Evolutionary conservation across 305 asterid genomes (phyloP).

Genomic region (Fraxinus angustifolia): DNA sequence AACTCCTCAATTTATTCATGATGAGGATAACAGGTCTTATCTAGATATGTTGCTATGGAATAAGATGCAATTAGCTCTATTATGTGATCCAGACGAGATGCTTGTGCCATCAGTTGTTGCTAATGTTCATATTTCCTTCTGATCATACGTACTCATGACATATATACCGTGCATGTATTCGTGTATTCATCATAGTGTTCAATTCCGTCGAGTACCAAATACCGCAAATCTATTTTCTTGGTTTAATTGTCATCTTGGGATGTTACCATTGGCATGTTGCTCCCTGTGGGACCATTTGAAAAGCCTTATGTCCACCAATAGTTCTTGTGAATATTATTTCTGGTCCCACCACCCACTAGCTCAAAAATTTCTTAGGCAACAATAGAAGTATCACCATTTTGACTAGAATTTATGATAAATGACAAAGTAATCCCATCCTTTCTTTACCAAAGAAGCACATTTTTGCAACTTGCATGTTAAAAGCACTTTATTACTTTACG

Average conservation of each 20-base stretch:
- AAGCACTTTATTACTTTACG: slow-evolving; percentile 27
- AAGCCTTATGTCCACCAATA: slow-evolving; percentile 18
- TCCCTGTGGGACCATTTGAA: slow-evolving; percentile 25
- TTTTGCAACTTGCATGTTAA: slow-evolving; percentile 45
- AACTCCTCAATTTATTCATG: not conserved
- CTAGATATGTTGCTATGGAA: not conserved
- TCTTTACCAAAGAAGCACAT: slow-evolving; percentile 34
- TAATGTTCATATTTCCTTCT: not conserved
- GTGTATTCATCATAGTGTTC: not conserved
- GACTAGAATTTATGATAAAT: slow-evolving; percentile 35
- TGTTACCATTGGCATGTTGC: not conserved
- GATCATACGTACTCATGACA: not conserved
- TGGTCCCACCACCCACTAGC: slow-evolving; percentile 39
- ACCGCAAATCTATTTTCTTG: not conserved
- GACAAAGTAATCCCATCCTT: slow-evolving; percentile 42
- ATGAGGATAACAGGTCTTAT: not conserved
- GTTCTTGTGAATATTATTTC: slow-evolving; percentile 20
- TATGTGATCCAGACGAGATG: not conserved
- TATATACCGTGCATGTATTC: too few relatives aligned
- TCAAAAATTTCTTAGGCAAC: slow-evolving; percentile 21
- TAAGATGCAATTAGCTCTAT: not conserved
- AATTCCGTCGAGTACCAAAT: not conserved
- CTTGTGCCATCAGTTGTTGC: not conserved
- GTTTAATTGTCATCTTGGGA: slow-evolving; percentile 11
- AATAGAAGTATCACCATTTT: slow-evolving; percentile 15